phyloP scores from a whole-genome alignment of 2,329 filamentous ascomycete species.

The Fusarium vanettenii region DNA sequence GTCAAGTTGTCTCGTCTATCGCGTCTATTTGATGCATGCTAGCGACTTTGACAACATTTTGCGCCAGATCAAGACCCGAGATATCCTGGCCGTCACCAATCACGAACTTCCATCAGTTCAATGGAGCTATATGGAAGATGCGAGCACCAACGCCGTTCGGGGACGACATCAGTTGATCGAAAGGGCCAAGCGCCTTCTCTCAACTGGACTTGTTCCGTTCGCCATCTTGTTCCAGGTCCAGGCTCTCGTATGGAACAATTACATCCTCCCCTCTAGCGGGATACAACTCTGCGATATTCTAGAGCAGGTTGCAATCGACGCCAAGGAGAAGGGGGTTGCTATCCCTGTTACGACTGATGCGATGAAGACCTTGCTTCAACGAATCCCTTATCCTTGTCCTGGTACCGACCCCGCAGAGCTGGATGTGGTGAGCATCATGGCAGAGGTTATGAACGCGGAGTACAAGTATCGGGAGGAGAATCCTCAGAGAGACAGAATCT shows the following conservation, averaged over 20 bases:
- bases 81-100: constrained; percentile 40
- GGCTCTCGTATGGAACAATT: constrained; percentile 71
- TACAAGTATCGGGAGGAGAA: constrained; percentile 45
- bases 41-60: constrained; percentile 12
- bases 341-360: constrained; percentile 63
- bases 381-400: constrained; percentile 67
- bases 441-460: constrained; percentile 55
- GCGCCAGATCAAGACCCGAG: constrained; percentile 34
- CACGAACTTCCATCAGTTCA: constrained; percentile 34
- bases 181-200: constrained; percentile 42
- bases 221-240: constrained; percentile 71
- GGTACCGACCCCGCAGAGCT: constrained; percentile 57
- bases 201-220: constrained; percentile 54
- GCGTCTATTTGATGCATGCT: constrained; percentile 36
- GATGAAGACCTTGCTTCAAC: constrained; percentile 62
- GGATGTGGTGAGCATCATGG: constrained; percentile 54
- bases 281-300: constrained; percentile 59
- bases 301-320: constrained; percentile 42
- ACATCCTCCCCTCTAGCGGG: constrained; percentile 67
- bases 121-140: constrained; percentile 34
- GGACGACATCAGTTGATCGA: constrained; percentile 37
- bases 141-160: constrained; percentile 4
- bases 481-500: constrained; percentile 38
- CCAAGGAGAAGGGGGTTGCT: constrained; percentile 35
- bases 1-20: constrained; percentile 60